These are phyloP conservation scores for Daldinia childiae DNA, from an alignment of 495 filamentous ascomycete genomes.

Conservation along the genomic window DNA sequence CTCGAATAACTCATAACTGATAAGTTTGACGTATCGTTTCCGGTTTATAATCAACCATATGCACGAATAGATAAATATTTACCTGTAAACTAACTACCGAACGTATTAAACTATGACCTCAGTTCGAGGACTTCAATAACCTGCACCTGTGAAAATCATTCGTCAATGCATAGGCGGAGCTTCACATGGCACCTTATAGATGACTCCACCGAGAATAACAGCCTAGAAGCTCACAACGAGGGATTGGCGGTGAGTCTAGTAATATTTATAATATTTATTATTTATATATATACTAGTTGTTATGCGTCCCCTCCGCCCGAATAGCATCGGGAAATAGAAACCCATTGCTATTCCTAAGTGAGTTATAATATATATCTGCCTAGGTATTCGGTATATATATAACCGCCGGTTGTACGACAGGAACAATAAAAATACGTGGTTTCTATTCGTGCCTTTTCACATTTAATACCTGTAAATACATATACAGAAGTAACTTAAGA, in stretches of 20 bases:
- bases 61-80: too few relatives aligned
- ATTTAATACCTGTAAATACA: not conserved
- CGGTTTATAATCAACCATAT: too few relatives aligned
- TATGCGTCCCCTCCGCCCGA: too few relatives aligned
- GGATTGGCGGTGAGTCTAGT: not conserved
- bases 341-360: too few relatives aligned
- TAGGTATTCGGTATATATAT: too few relatives aligned
- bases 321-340: too few relatives aligned
- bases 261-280: not conserved
- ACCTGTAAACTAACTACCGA: not conserved
- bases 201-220: not conserved
- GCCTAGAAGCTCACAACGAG: not conserved
- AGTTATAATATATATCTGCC: too few relatives aligned
- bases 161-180: not conserved
- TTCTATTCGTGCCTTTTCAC: not conserved
- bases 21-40: not conserved
- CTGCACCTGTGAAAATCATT: not conserved
- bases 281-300: not conserved
- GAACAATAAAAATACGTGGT: too few relatives aligned
- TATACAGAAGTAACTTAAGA: too few relatives aligned
- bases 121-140: not conserved
- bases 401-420: too few relatives aligned
- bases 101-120: not conserved
- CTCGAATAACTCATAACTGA: not conserved
- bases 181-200: not conserved